Percentiles rank a stretch among this genome's conserved stretches.
These are phyloP conservation scores for Fusarium stilboides DNA, from an alignment of 2,329 filamentous ascomycete genomes.

Conservation along the genomic window DNA sequence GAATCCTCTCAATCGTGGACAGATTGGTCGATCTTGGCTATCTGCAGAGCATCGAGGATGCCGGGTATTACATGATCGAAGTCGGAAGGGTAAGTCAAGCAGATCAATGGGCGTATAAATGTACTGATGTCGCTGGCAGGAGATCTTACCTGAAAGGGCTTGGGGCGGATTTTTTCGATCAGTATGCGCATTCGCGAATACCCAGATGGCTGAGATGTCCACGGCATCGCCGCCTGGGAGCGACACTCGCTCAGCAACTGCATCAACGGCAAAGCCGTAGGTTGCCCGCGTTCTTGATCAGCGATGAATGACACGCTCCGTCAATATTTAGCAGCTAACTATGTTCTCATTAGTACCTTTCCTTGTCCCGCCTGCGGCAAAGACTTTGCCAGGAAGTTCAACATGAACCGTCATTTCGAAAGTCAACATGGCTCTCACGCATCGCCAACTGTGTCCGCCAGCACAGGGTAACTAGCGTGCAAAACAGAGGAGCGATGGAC, in stretches of 20 bases:
- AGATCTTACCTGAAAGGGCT: not conserved
- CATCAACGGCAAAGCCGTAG: not conserved
- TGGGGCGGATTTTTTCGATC: not conserved
- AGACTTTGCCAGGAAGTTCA: not conserved
- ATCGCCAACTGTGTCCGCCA: too few species aligned
- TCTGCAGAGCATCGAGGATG: not conserved
- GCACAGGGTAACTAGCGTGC: not conserved
- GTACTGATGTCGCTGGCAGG: not conserved
- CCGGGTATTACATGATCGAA: not conserved
- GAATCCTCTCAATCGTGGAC: not conserved
- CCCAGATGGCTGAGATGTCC: too few species aligned
- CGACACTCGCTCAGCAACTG: too few species aligned
- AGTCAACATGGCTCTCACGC: not conserved
- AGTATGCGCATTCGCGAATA: not conserved
- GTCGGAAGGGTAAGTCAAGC: not conserved
- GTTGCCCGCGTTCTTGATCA: not conserved
- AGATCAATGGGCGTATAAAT: too few species aligned
- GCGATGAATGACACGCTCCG: too few species aligned
- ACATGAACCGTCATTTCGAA: not conserved
- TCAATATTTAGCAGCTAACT: too few species aligned
- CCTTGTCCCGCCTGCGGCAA: not conserved
- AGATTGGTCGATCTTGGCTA: slow-evolving; percentile 5
- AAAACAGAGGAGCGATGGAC: too few species aligned
- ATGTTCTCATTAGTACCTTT: not conserved
- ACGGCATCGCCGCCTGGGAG: too few species aligned